Percentiles rank a stretch among this genome's conserved stretches.
Evolutionary conservation across 148 eudicot genomes (phyloP).

Genomic region (Rhododendron ovatum): DNA sequence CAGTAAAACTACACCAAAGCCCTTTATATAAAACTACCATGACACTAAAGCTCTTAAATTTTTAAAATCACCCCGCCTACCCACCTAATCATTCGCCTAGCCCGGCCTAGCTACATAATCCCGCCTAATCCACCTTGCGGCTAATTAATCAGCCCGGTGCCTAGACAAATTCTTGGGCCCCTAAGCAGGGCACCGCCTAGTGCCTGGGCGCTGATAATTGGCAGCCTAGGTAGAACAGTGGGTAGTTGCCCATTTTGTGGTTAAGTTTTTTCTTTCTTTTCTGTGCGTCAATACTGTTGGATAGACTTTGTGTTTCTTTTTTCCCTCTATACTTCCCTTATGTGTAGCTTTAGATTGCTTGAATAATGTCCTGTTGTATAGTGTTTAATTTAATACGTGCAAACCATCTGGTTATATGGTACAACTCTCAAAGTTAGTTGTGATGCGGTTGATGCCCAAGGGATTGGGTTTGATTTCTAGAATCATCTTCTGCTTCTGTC

Average conservation of each 20-base stretch:
- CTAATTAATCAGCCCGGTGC: no score
- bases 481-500: not conserved
- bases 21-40: no score
- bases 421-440: not conserved
- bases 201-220: no score
- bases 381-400: not conserved
- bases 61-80: no score
- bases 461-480: not conserved
- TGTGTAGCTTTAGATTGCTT: not conserved
- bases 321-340: not conserved
- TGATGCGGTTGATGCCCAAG: not conserved
- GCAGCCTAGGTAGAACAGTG: no score
- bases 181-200: no score
- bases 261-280: not conserved
- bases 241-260: not conserved
- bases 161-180: no score
- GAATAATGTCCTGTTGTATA: not conserved
- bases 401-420: not conserved
- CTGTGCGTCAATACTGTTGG: not conserved
- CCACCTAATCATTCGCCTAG: no score
- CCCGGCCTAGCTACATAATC: no score
- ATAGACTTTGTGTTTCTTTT: not conserved
- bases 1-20: no score
- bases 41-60: no score
- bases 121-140: no score